Base-by-base conservation (phyloP, 2,329 filamentous ascomycete species). In the Tolypocladium tundrense region DNA sequence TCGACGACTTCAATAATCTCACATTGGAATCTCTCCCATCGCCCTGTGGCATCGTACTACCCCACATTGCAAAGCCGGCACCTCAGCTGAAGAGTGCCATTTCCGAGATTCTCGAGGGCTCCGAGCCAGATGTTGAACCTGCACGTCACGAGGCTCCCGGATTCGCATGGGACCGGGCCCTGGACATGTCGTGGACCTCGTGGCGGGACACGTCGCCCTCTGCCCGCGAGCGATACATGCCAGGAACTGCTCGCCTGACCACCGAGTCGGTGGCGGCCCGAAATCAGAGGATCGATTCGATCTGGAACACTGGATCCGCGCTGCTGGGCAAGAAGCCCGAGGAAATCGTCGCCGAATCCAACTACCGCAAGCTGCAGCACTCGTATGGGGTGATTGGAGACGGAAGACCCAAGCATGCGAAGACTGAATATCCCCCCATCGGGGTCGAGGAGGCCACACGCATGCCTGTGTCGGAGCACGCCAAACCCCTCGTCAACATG, bases 401-500 rank as follows among this genome's bases (percentile, higher is more conserved):
- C 33, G 69, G 75, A 31, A 70, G 72, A 11, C 67, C 67, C 40
- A 55, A 52, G 16, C 66, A 63, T 59, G 59, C 59, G 33, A 63
- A 63, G 41, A 61, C 60, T 6, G 60, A 66, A 45, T 69, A 70
- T 40, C 65, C 58, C 3, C 60, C 62, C 40, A 66, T 78, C 16
- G 63, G 62, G n/a, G 59, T 75, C n/a, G 64, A 69, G 2, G 69
- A 77, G 41, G 74, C 72, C 37, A 74, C 73, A 59, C 58, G 57
- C 8, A 73, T 73, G 60, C 66, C 73, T 5, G 66, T 68, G 3
- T 61, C 68, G 2, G 73, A 78, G 54, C 73, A 78, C 56, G 69
- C 71, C 13, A 65, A 68, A 14, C 75, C 77, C 2, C 67, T 81
- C 13, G 56, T 82, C 11, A 73, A 70, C 54, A 72, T 79, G 71